A percentile compares a stretch with the other conserved stretches of the same genome.
phyloP scores from a whole-genome alignment of 306 rosid genomes.

The Medicago lupulina region DNA sequence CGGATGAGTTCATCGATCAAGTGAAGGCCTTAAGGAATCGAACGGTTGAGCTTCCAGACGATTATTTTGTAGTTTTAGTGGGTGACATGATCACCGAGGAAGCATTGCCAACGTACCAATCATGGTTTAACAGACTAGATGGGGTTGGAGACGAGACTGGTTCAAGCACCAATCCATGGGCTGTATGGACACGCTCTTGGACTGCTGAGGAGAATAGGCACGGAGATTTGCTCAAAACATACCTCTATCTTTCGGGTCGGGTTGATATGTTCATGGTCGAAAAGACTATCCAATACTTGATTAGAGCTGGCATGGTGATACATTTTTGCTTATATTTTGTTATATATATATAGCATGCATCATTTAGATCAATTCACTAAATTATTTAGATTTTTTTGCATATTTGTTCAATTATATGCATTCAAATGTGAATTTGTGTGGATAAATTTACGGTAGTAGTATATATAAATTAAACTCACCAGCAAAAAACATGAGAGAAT shows the following conservation, averaged over 20 bases:
- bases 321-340: not conserved
- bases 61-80: slow-evolving; percentile 8
- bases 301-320: not conserved
- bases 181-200: not conserved
- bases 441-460: too few species aligned
- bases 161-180: not conserved
- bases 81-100: slow-evolving; percentile 16
- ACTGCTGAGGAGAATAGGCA: not conserved
- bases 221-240: not conserved
- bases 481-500: too few species aligned
- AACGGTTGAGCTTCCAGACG: not conserved
- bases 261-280: not conserved
- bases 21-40: not conserved
- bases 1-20: not conserved
- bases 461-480: too few species aligned
- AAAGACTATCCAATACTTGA: not conserved
- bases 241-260: not conserved
- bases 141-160: not conserved
- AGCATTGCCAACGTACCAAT: slow-evolving; percentile 14
- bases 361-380: not conserved
- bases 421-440: too few species aligned
- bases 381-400: not conserved
- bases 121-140: not conserved
- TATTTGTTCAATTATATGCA: not conserved
- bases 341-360: too few species aligned